These are phyloP conservation scores for Tuber umbilicatum DNA, from an alignment of 495 filamentous ascomycete species.

Conservation along the genomic window DNA sequence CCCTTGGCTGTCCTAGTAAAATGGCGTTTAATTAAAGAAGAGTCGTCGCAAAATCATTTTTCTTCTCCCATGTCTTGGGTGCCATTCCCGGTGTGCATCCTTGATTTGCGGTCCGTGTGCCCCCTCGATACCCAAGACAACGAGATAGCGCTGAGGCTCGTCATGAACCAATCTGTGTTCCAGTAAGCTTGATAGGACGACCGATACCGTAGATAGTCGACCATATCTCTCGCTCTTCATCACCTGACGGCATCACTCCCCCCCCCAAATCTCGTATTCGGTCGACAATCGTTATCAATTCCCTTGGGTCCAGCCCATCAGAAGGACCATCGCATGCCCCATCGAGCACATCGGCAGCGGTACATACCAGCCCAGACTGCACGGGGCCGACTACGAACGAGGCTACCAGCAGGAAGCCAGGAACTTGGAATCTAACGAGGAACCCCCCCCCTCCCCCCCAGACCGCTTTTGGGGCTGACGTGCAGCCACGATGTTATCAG, in stretches of 20 bases:
- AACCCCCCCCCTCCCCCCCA: too few relatives aligned
- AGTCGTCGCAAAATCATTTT: neutral
- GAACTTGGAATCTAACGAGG: neutral
- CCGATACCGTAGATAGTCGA: neutral
- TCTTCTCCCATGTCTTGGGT: neutral
- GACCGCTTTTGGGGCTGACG: neutral
- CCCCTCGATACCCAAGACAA: neutral
- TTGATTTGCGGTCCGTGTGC: constrained; percentile 1
- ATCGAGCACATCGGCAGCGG: neutral
- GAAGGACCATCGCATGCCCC: neutral
- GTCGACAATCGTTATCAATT: neutral
- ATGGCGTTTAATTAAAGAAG: neutral
- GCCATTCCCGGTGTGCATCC: neutral
- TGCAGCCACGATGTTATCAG: neutral
- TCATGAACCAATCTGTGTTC: neutral
- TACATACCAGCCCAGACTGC: neutral
- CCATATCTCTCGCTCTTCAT: neutral
- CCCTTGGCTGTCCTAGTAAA: neutral
- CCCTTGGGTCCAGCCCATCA: neutral
- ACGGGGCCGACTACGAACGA: neutral
- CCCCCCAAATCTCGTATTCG: neutral
- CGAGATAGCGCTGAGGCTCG: neutral
- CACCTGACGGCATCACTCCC: neutral
- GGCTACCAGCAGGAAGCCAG: neutral
- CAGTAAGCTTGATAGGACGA: neutral